Conservation (phyloP, 345 rosid genomes). For the Bretschneidera sinensis region DNA sequence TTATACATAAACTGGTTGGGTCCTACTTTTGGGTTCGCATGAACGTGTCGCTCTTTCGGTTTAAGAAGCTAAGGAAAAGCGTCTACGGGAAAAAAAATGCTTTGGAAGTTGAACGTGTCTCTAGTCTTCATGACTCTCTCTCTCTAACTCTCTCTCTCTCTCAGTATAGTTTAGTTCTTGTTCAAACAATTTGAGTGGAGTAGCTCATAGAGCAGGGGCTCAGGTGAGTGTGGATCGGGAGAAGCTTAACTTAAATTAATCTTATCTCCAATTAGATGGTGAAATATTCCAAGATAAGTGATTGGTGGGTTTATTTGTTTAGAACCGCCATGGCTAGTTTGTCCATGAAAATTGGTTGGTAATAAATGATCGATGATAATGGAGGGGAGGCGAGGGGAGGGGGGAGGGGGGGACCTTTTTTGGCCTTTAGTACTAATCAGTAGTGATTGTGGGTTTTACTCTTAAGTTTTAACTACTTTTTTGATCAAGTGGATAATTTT, state of each 20-base stretch:
- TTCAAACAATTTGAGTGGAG: too few species aligned
- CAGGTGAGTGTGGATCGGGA: too few species aligned
- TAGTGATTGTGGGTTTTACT: conserved; percentile 16
- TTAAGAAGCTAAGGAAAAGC: conserved; percentile 6
- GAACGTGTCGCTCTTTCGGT: conserved; percentile 43
- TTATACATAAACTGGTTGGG: conserved; percentile 34
- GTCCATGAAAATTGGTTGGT: conserved; percentile 21
- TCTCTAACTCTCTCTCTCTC: too few species aligned
- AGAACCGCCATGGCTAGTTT: conserved; percentile 21
- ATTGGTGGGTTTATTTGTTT: conserved; percentile 10
- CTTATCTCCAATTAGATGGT: too few species aligned
- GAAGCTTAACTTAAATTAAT: too few species aligned
- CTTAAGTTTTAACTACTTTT: background rate
- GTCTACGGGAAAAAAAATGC: conserved; percentile 1
- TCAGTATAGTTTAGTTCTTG: too few species aligned
- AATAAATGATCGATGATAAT: too few species aligned
- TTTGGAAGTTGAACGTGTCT: too few species aligned
- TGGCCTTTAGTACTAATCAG: conserved; percentile 21
- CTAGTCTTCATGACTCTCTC: too few species aligned
- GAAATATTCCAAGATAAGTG: too few species aligned
- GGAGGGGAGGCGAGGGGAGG: too few species aligned
- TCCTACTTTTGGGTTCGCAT: conserved; percentile 12
- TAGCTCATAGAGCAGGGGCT: too few species aligned
- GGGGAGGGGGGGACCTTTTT: conserved; percentile 14
- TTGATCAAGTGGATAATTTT: conserved; percentile 19